Base-by-base conservation (phyloP, 495 filamentous ascomycete genomes). In the Hyphodiscus hymeniophilus region DNA sequence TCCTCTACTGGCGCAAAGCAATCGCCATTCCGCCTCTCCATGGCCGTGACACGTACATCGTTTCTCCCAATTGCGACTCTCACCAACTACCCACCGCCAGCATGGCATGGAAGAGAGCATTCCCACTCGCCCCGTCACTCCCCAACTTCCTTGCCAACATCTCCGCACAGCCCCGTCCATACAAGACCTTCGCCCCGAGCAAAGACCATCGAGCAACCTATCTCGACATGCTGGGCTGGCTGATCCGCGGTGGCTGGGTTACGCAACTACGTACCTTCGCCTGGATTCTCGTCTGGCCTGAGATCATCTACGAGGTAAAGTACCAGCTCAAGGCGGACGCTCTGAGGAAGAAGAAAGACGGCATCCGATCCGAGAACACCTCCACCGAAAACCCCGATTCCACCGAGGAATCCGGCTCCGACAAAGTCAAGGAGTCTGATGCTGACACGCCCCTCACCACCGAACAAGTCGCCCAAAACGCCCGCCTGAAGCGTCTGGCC, bases 1-100 rank as follows among this genome's bases (percentile, higher is more conserved):
- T 98, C 42, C 88, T 97, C 34, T 94, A 91, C 67, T 96, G 89
- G 89, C 78, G 92, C 24, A 82, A 88, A 42, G 92, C 90, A 30
- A 84, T 91, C 31, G 83, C 90, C 23, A 94, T 98, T 48, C 87
- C 89, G 10, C 92, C 92, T 1, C 75, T 97, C 12, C 88, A 95
- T 54, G 84, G 82, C 28, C 72, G 90, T 26, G 88, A 97, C 61
- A 87, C 80, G n/a, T 98, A 96, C 63, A 84, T 95, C 21, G 80
- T 95, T 24, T 92, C 85, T 18, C 92, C 91, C 0, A 95, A 95
- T 61, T 89, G 87, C 42, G 86, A 95, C 55, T 73, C 88, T 60
- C 73, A 74, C 51, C 80, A 83, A 41, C 71, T 96, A 0, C 76
- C 80, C 28, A 64, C 73, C n/a, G 84, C 87, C 2, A 80, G 79